Base-by-base conservation (phyloP, 345 rosid genomes). In the Heritiera fomes region DNA sequence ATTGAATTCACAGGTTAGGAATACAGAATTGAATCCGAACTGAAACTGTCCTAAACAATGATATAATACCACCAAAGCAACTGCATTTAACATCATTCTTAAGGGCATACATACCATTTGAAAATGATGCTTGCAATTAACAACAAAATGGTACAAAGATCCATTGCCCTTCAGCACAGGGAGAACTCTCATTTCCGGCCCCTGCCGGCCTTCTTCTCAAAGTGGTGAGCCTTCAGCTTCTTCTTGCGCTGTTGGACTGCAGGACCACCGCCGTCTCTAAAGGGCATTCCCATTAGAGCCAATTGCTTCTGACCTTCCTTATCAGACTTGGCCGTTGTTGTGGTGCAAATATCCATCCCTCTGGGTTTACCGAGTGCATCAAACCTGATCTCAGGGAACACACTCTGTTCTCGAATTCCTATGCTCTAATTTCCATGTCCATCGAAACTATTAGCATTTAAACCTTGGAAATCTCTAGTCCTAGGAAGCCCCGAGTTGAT, bases 251-350 rank as follows among this genome's bases (percentile, higher is more conserved):
- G 64, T 47, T 71, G 7, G 7, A 0, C 61, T 1, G 86, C 9
- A 3, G 79, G 53, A 40, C 84, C 85, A 4, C 81, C 81, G 11
- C 89, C 95, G 78, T 91, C 98, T 84, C 89, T 87, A 82, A 94
- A 94, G 1, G 99, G 99, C 97, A 96, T 94, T 30, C 99, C 99
- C 97, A 96, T 92, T 55, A 96, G 87, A 49, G 94, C 87, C 90
- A 94, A 84, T 61, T 94, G 86, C 71, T 81, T 93, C 75, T 89
- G 92, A 1, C 86, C 97, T 89, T 94, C 97, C 88, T 89, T 85
- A 76, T 96, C 98, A 0, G 87, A 87, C 50, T 89, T 83, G n/a
- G 99, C 98, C 0, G 97, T 91, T 2, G 97, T 96, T 53, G 91
- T 59, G 46, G 94, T 92, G 89, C 99, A 94, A 45, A 96, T 92